Evolutionary conservation across 176 grass and related monocot genomes (phyloP).

Genomic region (Aegilops tauschii): DNA sequence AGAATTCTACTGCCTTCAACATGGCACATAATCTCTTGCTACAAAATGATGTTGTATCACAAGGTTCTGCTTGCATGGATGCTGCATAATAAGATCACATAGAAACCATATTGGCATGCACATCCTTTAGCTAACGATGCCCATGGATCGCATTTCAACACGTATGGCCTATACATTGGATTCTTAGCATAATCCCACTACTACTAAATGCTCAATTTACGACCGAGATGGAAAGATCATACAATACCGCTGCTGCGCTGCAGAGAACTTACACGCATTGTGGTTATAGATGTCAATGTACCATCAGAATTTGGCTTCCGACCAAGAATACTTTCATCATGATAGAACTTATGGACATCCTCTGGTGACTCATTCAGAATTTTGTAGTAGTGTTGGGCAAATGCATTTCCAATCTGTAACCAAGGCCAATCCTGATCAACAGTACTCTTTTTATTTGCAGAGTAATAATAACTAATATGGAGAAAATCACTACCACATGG

Average conservation of each 20-base stretch:
- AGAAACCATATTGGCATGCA: background rate
- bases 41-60: background rate
- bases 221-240: background rate
- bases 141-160: background rate
- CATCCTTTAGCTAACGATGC: background rate
- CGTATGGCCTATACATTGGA: background rate
- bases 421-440: background rate
- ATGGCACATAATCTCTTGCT: background rate
- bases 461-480: background rate
- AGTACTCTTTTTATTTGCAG: background rate
- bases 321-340: constrained; percentile 57
- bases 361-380: constrained; percentile 42
- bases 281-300: constrained; percentile 48
- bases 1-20: background rate
- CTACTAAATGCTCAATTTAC: background rate
- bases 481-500: constrained; percentile 15
- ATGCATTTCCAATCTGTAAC: constrained; percentile 64
- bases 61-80: too few species aligned
- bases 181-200: background rate
- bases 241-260: background rate
- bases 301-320: constrained; percentile 55
- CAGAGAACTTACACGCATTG: constrained; percentile 50
- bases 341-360: constrained; percentile 57
- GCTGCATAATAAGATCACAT: background rate
- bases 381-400: constrained; percentile 71